phyloP scores from a whole-genome alignment of 139 green algal genomes.

The Chlorella sp. region DNA sequence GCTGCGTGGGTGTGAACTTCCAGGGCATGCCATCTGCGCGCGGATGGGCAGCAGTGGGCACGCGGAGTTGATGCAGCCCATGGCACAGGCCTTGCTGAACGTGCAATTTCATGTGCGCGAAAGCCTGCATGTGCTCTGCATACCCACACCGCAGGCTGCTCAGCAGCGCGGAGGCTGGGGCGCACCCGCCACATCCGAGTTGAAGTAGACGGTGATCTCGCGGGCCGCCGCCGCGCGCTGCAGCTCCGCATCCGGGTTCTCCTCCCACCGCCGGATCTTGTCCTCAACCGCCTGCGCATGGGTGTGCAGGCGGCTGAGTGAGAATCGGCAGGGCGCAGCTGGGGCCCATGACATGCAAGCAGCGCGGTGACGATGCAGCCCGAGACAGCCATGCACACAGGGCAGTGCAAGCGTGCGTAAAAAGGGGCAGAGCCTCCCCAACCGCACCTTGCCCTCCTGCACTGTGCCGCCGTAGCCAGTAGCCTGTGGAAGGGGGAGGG shows the following conservation, averaged over 20 bases:
- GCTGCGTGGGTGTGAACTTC: constrained; percentile 92
- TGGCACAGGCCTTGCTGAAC: too few relatives aligned
- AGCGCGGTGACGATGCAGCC: too few relatives aligned
- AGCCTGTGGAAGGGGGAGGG: constrained; percentile 52
- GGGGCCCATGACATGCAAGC: too few relatives aligned
- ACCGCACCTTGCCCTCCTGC: constrained; percentile 49
- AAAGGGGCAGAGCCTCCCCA: too few relatives aligned
- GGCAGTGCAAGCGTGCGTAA: too few relatives aligned
- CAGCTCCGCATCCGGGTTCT: constrained; percentile 61
- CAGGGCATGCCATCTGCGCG: constrained; percentile 86
- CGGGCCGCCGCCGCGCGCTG: constrained; percentile 70
- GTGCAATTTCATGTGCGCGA: neutral
- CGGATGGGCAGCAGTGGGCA: neutral
- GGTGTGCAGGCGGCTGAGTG: too few relatives aligned
- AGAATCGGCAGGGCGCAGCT: too few relatives aligned
- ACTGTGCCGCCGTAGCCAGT: constrained; percentile 91
- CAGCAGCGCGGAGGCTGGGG: neutral
- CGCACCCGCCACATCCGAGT: constrained; percentile 80
- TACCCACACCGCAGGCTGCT: neutral
- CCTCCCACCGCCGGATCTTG: constrained; percentile 72
- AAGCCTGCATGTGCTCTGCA: too few relatives aligned
- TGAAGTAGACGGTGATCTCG: constrained; percentile 89
- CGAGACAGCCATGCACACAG: too few relatives aligned
- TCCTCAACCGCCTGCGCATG: constrained; percentile 73
- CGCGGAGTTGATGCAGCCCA: neutral